phyloP scores from a whole-genome alignment of 2,329 filamentous ascomycete species.

The Colletotrichum coccodes region DNA sequence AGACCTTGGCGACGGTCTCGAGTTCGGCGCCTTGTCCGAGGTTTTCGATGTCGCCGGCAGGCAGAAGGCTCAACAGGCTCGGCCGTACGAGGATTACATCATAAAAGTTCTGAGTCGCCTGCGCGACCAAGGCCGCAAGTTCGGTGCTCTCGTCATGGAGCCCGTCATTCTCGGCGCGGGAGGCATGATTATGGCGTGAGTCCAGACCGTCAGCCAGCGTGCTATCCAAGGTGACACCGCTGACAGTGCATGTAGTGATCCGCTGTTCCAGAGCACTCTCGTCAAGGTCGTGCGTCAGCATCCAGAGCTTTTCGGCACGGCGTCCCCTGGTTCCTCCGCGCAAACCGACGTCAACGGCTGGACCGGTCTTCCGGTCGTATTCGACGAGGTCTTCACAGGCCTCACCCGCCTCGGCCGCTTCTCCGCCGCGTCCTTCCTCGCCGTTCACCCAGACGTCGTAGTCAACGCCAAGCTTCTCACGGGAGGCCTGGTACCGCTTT shows the following conservation, averaged over 20 bases:
- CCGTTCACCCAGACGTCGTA: constrained; percentile 76
- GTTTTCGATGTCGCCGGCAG: constrained; percentile 70
- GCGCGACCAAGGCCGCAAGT: constrained; percentile 67
- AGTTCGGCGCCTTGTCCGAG: constrained; percentile 59
- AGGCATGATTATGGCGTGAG: constrained; percentile 83
- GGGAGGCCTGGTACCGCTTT: constrained; percentile 81
- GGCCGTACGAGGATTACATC: constrained; percentile 71
- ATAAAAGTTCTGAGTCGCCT: constrained; percentile 61
- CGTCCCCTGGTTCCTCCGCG: constrained; percentile 19
- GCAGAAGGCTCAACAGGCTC: constrained; percentile 52
- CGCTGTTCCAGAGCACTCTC: constrained; percentile 80
- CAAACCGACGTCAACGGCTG: constrained; percentile 54
- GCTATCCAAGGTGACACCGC: background rate
- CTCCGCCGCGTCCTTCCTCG: constrained; percentile 76
- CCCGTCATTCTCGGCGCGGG: constrained; percentile 84
- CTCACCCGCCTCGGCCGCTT: constrained; percentile 83
- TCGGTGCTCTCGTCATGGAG: constrained; percentile 83
- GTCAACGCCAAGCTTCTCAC: constrained; percentile 88
- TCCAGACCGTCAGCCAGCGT: constrained; percentile 21
- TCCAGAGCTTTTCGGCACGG: constrained; percentile 61
- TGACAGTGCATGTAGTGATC: constrained; percentile 67
- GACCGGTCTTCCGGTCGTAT: constrained; percentile 81
- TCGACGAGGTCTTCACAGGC: constrained; percentile 90
- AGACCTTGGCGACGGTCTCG: constrained; percentile 53
- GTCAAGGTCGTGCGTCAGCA: constrained; percentile 73